phyloP scores from a whole-genome alignment of 108 stramenopile genomes.

The Aurantiochytrium sp. region DNA sequence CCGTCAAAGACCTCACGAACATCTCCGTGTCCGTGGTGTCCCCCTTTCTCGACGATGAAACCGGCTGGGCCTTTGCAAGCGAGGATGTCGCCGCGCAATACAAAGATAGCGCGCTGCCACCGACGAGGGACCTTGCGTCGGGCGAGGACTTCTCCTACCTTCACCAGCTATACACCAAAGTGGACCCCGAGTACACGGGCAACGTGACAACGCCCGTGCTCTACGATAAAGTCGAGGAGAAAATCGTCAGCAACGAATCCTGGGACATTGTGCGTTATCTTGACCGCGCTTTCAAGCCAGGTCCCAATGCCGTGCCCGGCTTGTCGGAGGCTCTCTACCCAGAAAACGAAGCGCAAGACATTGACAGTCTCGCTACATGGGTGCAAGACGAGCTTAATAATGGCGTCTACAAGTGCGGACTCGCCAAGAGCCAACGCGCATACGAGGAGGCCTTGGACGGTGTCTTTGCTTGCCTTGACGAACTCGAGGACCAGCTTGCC shows the following conservation, averaged over 20 bases:
- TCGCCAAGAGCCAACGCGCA: conserved; percentile 79
- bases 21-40: conserved; percentile 66
- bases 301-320: not conserved
- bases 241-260: conserved; percentile 94
- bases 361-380: conserved; percentile 74
- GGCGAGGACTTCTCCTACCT: conserved; percentile 55
- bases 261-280: conserved; percentile 92
- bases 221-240: conserved; percentile 81
- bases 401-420: conserved; percentile 92
- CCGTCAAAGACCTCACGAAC: conserved; percentile 81
- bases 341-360: conserved; percentile 54
- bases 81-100: not conserved
- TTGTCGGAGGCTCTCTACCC: conserved; percentile 72
- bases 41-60: conserved; percentile 78
- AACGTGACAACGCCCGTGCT: conserved; percentile 91
- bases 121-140: conserved; percentile 41
- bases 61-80: conserved; percentile 78
- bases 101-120: conserved; percentile 7
- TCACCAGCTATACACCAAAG: not conserved
- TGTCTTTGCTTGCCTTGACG: conserved; percentile 77
- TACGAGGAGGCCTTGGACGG: conserved; percentile 81
- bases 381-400: conserved; percentile 83
- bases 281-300: conserved; percentile 63
- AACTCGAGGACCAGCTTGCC: conserved; percentile 62
- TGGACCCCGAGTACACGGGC: conserved; percentile 34